Percentiles rank a stretch among this genome's conserved stretches.
These are phyloP conservation scores for Lipomyces chichibuensis DNA, from an alignment of 805 yeast genomes.

Conservation along the genomic window DNA sequence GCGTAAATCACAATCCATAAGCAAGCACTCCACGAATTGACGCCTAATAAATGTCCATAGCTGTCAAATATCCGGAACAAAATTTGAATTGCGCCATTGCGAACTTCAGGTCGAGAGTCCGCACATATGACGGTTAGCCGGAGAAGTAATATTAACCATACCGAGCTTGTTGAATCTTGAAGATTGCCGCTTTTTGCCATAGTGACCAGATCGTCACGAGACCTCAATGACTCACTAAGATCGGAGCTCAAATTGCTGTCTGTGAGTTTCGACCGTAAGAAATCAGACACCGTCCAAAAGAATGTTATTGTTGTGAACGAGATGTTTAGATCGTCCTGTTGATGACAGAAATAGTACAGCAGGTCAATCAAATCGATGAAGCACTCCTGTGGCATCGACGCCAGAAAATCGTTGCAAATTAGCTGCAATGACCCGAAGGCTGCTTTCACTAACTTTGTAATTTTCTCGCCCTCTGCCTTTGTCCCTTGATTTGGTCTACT, in stretches of 20 bases:
- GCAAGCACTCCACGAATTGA: conserved; percentile 65
- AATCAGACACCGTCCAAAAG: conserved; percentile 90
- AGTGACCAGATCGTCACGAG: conserved; percentile 22
- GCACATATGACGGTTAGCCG: conserved; percentile 64
- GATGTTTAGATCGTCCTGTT: conserved; percentile 74
- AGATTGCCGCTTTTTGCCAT: conserved; percentile 22
- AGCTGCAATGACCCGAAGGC: conserved; percentile 83
- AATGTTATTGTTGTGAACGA: conserved; percentile 90
- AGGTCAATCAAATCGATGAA: conserved; percentile 70
- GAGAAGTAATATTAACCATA: conserved; percentile 68
- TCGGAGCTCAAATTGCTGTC: conserved; percentile 27
- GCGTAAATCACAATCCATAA: conserved; percentile 61
- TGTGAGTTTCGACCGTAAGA: conserved; percentile 48
- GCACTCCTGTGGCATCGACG: conserved; percentile 67
- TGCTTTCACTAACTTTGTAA: conserved; percentile 43
- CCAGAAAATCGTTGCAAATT: conserved; percentile 82
- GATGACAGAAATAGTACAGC: conserved; percentile 70
- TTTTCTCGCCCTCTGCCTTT: conserved; percentile 24
- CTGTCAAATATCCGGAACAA: conserved; percentile 80
- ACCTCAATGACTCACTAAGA: conserved; percentile 21
- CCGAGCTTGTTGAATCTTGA: conserved; percentile 34
- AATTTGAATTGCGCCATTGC: conserved; percentile 89
- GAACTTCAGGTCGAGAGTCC: conserved; percentile 74
- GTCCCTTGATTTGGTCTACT: neutral
- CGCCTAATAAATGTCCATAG: conserved; percentile 59